Conservation (phyloP, 1,139 yeast genomes). For the Tardiomyces depauwii region DNA sequence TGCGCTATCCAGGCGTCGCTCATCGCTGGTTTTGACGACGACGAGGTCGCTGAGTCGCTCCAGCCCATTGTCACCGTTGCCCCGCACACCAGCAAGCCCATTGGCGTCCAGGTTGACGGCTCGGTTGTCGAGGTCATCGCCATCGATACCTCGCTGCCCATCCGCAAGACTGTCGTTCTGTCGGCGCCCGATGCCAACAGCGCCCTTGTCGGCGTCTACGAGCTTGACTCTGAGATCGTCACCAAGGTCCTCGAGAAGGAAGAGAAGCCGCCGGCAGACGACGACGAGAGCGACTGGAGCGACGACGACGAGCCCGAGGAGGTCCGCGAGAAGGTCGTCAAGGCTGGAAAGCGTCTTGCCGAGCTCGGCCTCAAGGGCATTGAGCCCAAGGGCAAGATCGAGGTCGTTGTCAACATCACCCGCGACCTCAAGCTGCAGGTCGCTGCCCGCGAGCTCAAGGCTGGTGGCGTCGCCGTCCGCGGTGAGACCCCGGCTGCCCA, state of each 20-base stretch:
- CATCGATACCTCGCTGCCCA: slow-evolving; percentile 86
- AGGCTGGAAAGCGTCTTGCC: slow-evolving; percentile 67
- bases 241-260: slow-evolving; percentile 60
- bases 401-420: slow-evolving; percentile 73
- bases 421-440: slow-evolving; percentile 76
- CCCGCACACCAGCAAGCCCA: slow-evolving; percentile 73
- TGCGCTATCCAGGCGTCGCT: slow-evolving; percentile 95
- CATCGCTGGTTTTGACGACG: slow-evolving; percentile 72
- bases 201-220: slow-evolving; percentile 62
- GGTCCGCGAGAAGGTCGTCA: slow-evolving; percentile 58
- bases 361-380: slow-evolving; percentile 68
- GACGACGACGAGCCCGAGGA: slow-evolving; percentile 67
- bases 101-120: slow-evolving; percentile 67
- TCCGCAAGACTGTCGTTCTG: slow-evolving; percentile 43
- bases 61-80: slow-evolving; percentile 84
- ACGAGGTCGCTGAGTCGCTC: slow-evolving; percentile 74
- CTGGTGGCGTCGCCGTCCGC: slow-evolving; percentile 37
- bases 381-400: slow-evolving; percentile 56
- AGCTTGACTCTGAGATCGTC: slow-evolving; percentile 76
- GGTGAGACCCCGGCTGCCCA: slow-evolving; percentile 10
- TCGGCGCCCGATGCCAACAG: slow-evolving; percentile 35
- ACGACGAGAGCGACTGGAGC: slow-evolving; percentile 47
- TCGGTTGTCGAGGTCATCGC: slow-evolving; percentile 60
- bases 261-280: slow-evolving; percentile 37
- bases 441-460: slow-evolving; percentile 71